These are phyloP conservation scores for Volvox reticuliferus DNA, from an alignment of 139 green algal species.

Conservation along the genomic window DNA sequence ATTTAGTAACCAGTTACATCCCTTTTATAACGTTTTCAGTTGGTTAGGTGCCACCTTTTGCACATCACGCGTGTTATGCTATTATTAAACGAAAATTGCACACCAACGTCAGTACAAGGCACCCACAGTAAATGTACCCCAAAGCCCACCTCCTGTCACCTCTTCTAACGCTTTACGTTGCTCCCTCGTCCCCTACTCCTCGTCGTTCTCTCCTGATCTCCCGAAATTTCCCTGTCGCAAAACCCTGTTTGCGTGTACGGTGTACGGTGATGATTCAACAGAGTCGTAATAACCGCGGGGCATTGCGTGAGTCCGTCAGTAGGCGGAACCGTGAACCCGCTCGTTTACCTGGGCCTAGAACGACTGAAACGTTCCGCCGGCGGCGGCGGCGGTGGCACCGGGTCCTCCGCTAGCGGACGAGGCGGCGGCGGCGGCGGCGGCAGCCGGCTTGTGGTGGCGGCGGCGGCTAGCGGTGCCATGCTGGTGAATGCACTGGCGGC, in stretches of 20 bases:
- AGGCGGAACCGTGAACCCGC: constrained; percentile 31
- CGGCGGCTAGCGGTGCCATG: background rate
- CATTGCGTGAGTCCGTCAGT: constrained; percentile 40
- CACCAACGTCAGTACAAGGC: too few relatives aligned
- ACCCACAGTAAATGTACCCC: too few relatives aligned
- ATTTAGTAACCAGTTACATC: too few relatives aligned
- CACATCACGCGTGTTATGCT: too few relatives aligned
- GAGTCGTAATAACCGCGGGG: constrained; percentile 18
- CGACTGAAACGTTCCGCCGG: background rate
- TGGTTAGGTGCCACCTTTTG: too few relatives aligned
- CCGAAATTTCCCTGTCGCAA: too few relatives aligned
- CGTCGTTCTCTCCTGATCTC: too few relatives aligned
- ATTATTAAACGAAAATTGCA: too few relatives aligned
- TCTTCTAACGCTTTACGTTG: too few relatives aligned
- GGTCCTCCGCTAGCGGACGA: background rate
- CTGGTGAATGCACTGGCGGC: constrained; percentile 29
- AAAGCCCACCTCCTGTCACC: too few relatives aligned
- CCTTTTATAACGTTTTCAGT: too few relatives aligned
- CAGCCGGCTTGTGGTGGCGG: background rate
- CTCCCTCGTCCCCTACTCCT: too few relatives aligned
- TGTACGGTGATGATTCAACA: background rate
- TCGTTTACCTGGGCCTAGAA: constrained; percentile 14
- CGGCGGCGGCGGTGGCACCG: background rate
- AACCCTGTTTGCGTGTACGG: background rate
- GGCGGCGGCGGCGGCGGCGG: background rate